phyloP scores from a whole-genome alignment of 83 land plant genomes.

The Picea mariana region DNA sequence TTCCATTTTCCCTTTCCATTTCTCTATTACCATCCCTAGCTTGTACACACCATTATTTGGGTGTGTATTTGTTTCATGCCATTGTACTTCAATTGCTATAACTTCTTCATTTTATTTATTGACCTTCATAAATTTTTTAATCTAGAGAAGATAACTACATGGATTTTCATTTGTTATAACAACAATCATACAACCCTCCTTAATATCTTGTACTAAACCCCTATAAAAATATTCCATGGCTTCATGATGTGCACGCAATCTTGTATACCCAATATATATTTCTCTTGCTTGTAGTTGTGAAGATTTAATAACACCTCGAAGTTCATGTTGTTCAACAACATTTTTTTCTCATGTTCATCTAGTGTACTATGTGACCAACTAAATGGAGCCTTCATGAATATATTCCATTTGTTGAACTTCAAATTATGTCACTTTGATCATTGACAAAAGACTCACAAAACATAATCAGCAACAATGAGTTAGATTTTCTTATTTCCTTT shows the following conservation, averaged over 20 bases:
- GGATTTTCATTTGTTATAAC: neutral
- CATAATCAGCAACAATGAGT: too few relatives aligned
- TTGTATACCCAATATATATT: neutral
- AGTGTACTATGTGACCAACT: neutral
- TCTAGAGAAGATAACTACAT: neutral
- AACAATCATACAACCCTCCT: neutral
- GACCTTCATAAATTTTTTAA: neutral
- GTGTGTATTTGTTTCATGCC: too few relatives aligned
- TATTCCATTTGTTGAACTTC: too few relatives aligned
- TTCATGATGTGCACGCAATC: neutral
- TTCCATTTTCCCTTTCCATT: too few relatives aligned
- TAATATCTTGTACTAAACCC: neutral
- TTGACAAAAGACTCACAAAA: too few relatives aligned
- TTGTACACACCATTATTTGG: too few relatives aligned
- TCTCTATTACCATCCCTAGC: too few relatives aligned
- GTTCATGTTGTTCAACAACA: neutral
- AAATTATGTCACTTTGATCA: too few relatives aligned
- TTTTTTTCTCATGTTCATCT: neutral
- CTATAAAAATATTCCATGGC: neutral
- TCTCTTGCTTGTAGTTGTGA: neutral
- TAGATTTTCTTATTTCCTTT: too few relatives aligned
- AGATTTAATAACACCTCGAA: neutral
- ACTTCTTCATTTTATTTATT: neutral
- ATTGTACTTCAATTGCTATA: too few relatives aligned
- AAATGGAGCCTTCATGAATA: neutral